These are phyloP conservation scores for Pyricularia grisea DNA, from an alignment of 2,329 filamentous ascomycete species.

Conservation along the genomic window DNA sequence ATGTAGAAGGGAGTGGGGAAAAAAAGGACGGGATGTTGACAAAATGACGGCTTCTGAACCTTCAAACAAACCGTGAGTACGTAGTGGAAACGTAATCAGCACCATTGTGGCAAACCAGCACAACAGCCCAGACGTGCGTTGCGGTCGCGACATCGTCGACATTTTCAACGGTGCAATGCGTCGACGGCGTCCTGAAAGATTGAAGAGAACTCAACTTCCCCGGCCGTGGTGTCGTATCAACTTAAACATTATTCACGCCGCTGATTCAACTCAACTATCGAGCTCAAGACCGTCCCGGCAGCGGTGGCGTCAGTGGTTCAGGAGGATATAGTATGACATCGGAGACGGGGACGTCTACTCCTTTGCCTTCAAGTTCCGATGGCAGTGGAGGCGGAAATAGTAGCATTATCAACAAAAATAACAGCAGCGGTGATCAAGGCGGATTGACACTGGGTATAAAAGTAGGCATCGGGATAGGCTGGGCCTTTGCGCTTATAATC, in stretches of 20 bases:
- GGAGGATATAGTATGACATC: background rate
- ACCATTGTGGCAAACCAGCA: background rate
- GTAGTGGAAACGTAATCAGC: conserved; percentile 12
- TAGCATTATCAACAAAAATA: background rate
- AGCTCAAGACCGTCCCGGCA: conserved; percentile 4
- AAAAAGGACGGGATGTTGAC: background rate
- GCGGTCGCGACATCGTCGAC: conserved; percentile 7
- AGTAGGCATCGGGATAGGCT: conserved; percentile 13
- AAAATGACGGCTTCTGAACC: background rate
- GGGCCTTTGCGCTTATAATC: conserved; percentile 8
- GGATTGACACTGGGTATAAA: conserved; percentile 6
- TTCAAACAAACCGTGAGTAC: too few species aligned
- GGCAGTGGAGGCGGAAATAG: background rate
- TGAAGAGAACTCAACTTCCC: conserved; percentile 11
- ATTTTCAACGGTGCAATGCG: conserved; percentile 13
- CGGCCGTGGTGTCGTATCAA: conserved; percentile 8
- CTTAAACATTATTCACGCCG: conserved; percentile 14
- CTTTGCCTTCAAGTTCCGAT: background rate
- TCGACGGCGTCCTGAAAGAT: conserved; percentile 10
- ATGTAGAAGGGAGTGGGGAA: background rate
- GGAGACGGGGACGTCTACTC: background rate
- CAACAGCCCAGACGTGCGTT: conserved; percentile 9
- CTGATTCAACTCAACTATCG: conserved; percentile 20
- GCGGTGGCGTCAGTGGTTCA: background rate
- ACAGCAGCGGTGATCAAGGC: background rate